Base-by-base conservation (phyloP, 257 asterid species). In the Solanum sejunctum region DNA sequence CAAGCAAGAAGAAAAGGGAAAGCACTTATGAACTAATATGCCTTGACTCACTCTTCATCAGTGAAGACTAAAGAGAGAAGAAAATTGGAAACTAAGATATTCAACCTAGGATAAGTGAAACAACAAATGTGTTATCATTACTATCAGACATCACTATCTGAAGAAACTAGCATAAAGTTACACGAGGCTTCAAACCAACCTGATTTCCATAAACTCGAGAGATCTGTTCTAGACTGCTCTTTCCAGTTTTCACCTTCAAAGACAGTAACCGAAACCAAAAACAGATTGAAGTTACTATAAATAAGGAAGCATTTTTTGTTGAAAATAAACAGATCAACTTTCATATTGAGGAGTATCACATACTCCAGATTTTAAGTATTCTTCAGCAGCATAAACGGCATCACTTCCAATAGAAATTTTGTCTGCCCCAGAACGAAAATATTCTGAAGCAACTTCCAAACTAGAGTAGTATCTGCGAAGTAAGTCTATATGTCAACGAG, bases 331-430 rank as follows among this genome's bases (percentile, higher is more conserved):
- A 88, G 78, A 54, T 56, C 23, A 20, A 86, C 17, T 52, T 51
- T 57, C 49, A 84, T 52, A 71, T 13, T 28, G 23, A 81, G 36
- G 52, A 28, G 55, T 49, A 84, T 72, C 63, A 8, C 90, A 86
- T 92, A 95, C 99, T 82, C 95, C 93, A n/a, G 95, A 92, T 89
- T 89, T 93, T 61, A 95, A 84, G 88, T 89, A 93, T 87, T 96
- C 98, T 86, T 96, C 99, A 45, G 98, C 97, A 72, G 99, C 98
- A 89, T 93, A 95, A 81, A 96, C 99, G 67, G 99, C 99, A 90
- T 96, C 98, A 88, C 98, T 95, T 87, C 99, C 99, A 83, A 96
- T 95, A 51, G 99, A 96, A 80, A 96, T 84, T 90, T 96, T 96
- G 89, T 96, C 99, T 55, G 99, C 99, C 43, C 99, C 99, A 83